Conservation (phyloP, 768 basidiomycete species). For the Psilocybe tampanensis region DNA sequence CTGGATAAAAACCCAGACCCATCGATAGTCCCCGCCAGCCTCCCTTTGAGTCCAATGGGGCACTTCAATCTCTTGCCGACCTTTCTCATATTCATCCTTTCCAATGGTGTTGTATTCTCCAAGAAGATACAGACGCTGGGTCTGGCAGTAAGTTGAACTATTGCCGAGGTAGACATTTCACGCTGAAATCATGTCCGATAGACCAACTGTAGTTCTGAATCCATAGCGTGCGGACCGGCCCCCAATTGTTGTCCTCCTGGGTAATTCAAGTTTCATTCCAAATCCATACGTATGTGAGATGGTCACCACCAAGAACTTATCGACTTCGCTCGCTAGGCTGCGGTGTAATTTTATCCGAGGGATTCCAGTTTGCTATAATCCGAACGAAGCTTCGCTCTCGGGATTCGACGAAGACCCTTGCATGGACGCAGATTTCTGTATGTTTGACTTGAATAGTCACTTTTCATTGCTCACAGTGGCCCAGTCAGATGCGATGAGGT, state of each 20-base stretch:
- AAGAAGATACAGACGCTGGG: too few species aligned
- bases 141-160: too few species aligned
- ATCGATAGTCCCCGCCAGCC: too few species aligned
- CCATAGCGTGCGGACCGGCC: conserved; percentile 1
- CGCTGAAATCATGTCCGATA: neutral
- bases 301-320: neutral
- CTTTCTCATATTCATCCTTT: too few species aligned
- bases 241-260: neutral
- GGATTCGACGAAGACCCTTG: neutral
- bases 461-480: neutral
- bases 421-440: neutral
- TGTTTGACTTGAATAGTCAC: neutral
- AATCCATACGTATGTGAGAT: neutral
- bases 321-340: neutral
- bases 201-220: neutral
- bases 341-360: neutral
- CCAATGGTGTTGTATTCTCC: too few species aligned
- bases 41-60: too few species aligned
- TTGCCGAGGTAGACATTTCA: too few species aligned
- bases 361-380: neutral
- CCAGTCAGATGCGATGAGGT: neutral
- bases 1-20: too few species aligned
- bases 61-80: too few species aligned
- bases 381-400: neutral
- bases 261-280: neutral